phyloP scores from a whole-genome alignment of 108 stramenopile species.

The Skeletonema marinoi region DNA sequence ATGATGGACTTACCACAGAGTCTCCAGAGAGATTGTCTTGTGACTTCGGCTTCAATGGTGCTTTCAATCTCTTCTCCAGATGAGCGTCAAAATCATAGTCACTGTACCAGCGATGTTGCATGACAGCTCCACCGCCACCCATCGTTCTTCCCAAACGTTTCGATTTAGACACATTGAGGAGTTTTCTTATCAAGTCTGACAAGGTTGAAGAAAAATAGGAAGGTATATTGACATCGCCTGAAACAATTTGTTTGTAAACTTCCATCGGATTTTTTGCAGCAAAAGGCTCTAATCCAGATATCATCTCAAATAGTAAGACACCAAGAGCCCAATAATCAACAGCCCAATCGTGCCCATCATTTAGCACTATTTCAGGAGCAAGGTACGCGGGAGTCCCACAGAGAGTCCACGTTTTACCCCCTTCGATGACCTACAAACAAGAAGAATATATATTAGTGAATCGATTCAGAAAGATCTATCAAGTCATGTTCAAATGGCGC shows the following conservation, averaged over 20 bases:
- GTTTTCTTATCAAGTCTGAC: constrained; percentile 67
- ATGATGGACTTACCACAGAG: constrained; percentile 30
- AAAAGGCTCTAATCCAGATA: constrained; percentile 73
- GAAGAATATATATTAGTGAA: background rate
- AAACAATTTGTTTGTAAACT: constrained; percentile 53
- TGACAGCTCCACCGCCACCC: constrained; percentile 82
- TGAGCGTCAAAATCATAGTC: constrained; percentile 83
- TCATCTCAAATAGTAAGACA: constrained; percentile 67
- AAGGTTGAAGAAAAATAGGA: constrained; percentile 42
- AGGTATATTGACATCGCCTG: constrained; percentile 50
- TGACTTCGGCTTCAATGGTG: constrained; percentile 62
- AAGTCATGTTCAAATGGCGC: background rate
- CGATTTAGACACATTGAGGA: constrained; percentile 70
- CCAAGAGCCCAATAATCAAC: constrained; percentile 84
- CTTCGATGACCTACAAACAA: constrained; percentile 30
- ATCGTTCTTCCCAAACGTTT: constrained; percentile 81
- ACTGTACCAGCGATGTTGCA: constrained; percentile 82
- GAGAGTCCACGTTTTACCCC: constrained; percentile 65
- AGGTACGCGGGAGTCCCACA: constrained; percentile 81
- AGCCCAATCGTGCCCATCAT: constrained; percentile 81
- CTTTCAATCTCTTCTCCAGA: constrained; percentile 56
- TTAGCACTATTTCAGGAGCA: constrained; percentile 73
- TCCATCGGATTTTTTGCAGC: constrained; percentile 61
- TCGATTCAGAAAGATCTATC: background rate
- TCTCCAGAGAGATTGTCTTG: constrained; percentile 37